Conservation (phyloP, 371 early-diverging fungal species). For the Paraphysoderma sedebokerense region DNA sequence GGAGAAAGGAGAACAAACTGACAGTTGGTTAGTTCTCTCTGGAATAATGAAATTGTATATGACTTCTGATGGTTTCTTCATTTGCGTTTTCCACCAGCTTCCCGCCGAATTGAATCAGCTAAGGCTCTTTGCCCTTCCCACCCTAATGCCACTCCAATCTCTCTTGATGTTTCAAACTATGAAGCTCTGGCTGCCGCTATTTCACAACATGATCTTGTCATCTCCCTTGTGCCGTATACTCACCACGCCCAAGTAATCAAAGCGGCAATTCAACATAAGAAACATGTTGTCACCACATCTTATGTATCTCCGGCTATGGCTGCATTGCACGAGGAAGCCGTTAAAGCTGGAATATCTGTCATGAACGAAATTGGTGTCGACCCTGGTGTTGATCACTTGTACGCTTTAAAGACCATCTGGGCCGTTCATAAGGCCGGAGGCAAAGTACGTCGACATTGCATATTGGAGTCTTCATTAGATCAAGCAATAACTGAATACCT, state of each 20-base stretch:
- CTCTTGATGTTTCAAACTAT: constrained; percentile 62
- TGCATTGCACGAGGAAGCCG: constrained; percentile 47
- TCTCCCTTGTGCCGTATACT: constrained; percentile 74
- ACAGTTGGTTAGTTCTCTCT: constrained; percentile 41
- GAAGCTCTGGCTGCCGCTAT: constrained; percentile 70
- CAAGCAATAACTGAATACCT: not conserved
- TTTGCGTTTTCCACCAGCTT: constrained; percentile 27
- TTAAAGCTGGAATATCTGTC: constrained; percentile 62
- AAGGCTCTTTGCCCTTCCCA: constrained; percentile 40
- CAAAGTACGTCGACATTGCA: constrained; percentile 14
- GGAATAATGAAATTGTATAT: not conserved
- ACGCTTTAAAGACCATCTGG: constrained; percentile 91
- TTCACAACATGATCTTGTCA: constrained; percentile 64
- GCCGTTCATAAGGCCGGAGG: constrained; percentile 53
- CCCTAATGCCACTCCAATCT: constrained; percentile 35
- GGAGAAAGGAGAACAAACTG: constrained; percentile 59
- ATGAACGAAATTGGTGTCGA: constrained; percentile 96
- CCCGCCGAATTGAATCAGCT: constrained; percentile 61
- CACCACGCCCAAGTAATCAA: constrained; percentile 69
- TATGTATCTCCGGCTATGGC: constrained; percentile 89
- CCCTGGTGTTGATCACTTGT: constrained; percentile 94
- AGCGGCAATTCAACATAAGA: constrained; percentile 65
- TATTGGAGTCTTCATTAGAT: not conserved
- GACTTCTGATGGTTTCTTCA: not conserved
- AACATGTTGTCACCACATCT: constrained; percentile 91